Conservation (phyloP, 306 rosid species). For the Acacia crassicarpa region DNA sequence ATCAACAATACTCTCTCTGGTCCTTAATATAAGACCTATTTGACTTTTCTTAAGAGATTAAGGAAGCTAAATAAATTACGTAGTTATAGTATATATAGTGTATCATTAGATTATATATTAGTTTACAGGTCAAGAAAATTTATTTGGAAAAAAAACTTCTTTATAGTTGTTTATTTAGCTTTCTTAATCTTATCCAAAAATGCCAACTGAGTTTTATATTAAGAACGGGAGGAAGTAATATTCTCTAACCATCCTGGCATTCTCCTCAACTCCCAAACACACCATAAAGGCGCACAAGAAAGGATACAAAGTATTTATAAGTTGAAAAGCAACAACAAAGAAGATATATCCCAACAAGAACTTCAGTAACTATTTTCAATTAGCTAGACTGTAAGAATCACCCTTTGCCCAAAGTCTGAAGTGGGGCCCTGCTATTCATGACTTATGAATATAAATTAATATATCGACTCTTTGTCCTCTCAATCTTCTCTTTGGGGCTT, state of each 20-base stretch:
- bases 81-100: too few species aligned
- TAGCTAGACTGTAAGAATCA: background rate
- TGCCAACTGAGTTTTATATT: too few species aligned
- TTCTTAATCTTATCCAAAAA: too few species aligned
- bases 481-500: slow-evolving; percentile 4
- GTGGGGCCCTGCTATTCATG: background rate
- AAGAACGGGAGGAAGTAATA: background rate
- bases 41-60: too few species aligned
- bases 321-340: background rate
- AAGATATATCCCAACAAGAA: background rate
- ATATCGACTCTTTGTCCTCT: background rate
- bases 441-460: too few species aligned
- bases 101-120: too few species aligned
- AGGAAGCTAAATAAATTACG: too few species aligned
- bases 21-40: too few species aligned
- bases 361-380: background rate
- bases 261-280: background rate
- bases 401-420: background rate
- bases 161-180: too few species aligned
- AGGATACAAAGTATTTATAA: background rate
- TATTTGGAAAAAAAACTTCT: too few species aligned
- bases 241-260: background rate
- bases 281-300: background rate
- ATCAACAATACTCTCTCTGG: background rate
- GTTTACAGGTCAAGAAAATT: too few species aligned